phyloP scores from a whole-genome alignment of 805 yeast genomes.

The Barnettozyma pratensis region DNA sequence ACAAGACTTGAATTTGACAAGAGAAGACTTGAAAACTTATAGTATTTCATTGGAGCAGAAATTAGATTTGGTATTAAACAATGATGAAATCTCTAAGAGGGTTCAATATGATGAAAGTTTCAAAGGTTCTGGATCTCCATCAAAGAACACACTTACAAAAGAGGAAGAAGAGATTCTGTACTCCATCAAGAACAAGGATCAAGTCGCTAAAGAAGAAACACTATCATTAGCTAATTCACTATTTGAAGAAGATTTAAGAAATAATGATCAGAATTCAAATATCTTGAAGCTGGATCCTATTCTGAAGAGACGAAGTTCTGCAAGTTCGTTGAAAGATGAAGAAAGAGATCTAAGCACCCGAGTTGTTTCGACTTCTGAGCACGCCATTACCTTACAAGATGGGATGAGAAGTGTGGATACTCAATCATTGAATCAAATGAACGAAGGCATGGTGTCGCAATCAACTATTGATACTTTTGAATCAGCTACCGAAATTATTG shows the following conservation, averaged over 20 bases:
- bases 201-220: slow-evolving; percentile 22
- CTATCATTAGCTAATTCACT: slow-evolving; percentile 28
- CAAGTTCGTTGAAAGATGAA: slow-evolving; percentile 22
- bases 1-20: slow-evolving; percentile 24
- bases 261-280: slow-evolving; percentile 21
- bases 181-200: slow-evolving; percentile 17
- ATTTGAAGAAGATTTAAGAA: slow-evolving; percentile 30
- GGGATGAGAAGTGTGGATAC: slow-evolving; percentile 16
- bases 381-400: slow-evolving; percentile 13
- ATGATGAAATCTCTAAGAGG: slow-evolving; percentile 18
- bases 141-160: slow-evolving; percentile 13
- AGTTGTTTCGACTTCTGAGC: slow-evolving; percentile 8
- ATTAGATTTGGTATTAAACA: slow-evolving; percentile 36
- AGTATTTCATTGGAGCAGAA: slow-evolving; percentile 38
- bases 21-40: slow-evolving; percentile 22
- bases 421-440: background rate
- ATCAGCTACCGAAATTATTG: slow-evolving; percentile 20
- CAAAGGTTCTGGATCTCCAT: slow-evolving; percentile 22
- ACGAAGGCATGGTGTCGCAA: slow-evolving; percentile 12
- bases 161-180: slow-evolving; percentile 23
- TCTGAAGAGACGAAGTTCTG: slow-evolving; percentile 24
- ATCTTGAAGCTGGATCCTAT: slow-evolving; percentile 22
- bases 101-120: slow-evolving; percentile 21
- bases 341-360: slow-evolving; percentile 19
- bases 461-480: slow-evolving; percentile 19